A percentile compares a stretch with the other conserved stretches of the same genome.
Evolutionary conservation across 176 grass and related monocot genomes (phyloP).

Genomic region (Cenchrus purpureus): DNA sequence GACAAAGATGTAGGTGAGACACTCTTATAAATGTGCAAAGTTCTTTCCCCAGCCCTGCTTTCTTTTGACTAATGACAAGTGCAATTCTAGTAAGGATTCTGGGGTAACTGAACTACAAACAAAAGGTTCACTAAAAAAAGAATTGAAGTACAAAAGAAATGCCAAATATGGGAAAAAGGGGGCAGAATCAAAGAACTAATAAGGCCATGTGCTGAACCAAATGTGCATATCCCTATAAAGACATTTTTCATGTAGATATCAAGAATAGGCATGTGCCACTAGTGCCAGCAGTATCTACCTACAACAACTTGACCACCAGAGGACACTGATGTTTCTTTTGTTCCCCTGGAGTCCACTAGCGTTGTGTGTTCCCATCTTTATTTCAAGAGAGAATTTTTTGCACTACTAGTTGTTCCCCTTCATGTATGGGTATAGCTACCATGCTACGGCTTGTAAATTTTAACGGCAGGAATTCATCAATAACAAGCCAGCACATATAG

Average conservation of each 20-base stretch:
- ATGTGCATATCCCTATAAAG: not conserved
- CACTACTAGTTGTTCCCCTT: not conserved
- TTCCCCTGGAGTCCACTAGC: slow-evolving; percentile 4
- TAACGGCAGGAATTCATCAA: not conserved
- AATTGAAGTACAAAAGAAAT: not conserved
- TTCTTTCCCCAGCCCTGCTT: not conserved
- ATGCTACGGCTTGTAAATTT: not conserved
- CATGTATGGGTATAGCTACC: not conserved
- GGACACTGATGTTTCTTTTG: not conserved
- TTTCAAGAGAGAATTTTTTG: slow-evolving; percentile 7
- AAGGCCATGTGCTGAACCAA: not conserved
- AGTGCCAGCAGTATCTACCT: slow-evolving; percentile 8
- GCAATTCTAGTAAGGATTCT: slow-evolving; percentile 12
- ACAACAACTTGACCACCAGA: slow-evolving; percentile 1
- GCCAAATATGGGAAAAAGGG: not conserved
- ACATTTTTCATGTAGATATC: not conserved
- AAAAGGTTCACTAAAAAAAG: not conserved
- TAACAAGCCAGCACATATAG: not conserved
- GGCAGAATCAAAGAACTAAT: slow-evolving; percentile 31
- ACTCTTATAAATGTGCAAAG: not conserved
- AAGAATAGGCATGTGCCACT: slow-evolving; percentile 15
- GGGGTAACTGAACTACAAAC: not conserved
- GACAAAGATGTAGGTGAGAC: not conserved
- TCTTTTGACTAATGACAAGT: not conserved
- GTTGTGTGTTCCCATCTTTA: not conserved